These are phyloP conservation scores for Plectosphaerella plurivora DNA, from an alignment of 2,329 filamentous ascomycete genomes.

Conservation along the genomic window DNA sequence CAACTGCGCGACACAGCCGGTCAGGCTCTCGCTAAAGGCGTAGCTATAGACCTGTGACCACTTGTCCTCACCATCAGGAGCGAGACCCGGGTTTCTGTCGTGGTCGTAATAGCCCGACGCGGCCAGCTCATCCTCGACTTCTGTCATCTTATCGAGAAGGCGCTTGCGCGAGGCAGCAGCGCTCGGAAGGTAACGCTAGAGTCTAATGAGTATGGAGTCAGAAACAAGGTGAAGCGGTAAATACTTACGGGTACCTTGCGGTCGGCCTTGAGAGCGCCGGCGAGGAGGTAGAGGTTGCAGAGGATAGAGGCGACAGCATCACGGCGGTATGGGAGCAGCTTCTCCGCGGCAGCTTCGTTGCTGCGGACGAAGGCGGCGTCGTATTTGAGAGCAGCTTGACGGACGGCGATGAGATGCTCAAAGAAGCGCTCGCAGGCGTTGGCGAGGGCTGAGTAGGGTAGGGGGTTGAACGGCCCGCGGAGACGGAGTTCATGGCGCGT, in stretches of 20 bases:
- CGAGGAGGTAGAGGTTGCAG: conserved; percentile 54
- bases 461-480: conserved; percentile 50
- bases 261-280: conserved; percentile 47
- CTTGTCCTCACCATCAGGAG: conserved; percentile 32
- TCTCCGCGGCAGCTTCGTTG: conserved; percentile 41
- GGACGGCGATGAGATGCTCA: conserved; percentile 52
- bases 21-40: conserved; percentile 48
- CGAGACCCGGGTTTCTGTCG: conserved; percentile 14
- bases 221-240: neutral
- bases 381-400: conserved; percentile 54
- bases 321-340: conserved; percentile 44
- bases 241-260: conserved; percentile 41
- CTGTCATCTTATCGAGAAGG: conserved; percentile 44
- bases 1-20: conserved; percentile 49
- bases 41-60: conserved; percentile 56
- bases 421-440: conserved; percentile 54
- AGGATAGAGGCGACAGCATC: conserved; percentile 55
- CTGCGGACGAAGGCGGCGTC: conserved; percentile 48
- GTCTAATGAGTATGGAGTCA: neutral
- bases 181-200: conserved; percentile 48
- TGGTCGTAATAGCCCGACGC: neutral
- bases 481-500: conserved; percentile 57
- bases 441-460: conserved; percentile 52
- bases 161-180: conserved; percentile 48
- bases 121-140: conserved; percentile 36